Evolutionary conservation across 805 yeast genomes (phyloP).

Genomic region (Candida cerambycidarum): DNA sequence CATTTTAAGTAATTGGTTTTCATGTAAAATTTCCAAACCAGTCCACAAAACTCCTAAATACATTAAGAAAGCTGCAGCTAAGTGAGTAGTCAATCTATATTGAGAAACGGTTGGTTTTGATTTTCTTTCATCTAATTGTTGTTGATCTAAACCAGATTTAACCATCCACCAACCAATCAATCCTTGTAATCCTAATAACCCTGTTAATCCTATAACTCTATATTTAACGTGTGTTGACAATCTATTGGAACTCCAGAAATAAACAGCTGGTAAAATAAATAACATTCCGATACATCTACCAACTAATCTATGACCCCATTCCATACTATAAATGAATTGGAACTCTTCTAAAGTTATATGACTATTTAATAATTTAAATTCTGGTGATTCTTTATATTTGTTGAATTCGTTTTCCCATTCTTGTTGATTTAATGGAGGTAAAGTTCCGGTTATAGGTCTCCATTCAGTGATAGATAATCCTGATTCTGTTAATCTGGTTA

Average conservation of each 20-base stretch:
- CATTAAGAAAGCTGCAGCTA: constrained; percentile 87
- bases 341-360: constrained; percentile 89
- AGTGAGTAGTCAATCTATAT: constrained; percentile 88
- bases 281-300: constrained; percentile 89
- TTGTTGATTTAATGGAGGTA: constrained; percentile 78
- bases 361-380: constrained; percentile 83
- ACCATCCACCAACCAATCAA: constrained; percentile 99
- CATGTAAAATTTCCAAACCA: constrained; percentile 80
- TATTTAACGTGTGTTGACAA: constrained; percentile 67
- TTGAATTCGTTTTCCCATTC: constrained; percentile 87
- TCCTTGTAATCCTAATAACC: constrained; percentile 87
- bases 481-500: constrained; percentile 92
- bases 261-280: constrained; percentile 81
- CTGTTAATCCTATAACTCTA: constrained; percentile 70
- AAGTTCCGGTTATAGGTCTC: constrained; percentile 94
- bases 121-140: constrained; percentile 71
- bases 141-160: constrained; percentile 84
- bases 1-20: constrained; percentile 59
- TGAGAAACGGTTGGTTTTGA: constrained; percentile 98
- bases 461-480: constrained; percentile 97
- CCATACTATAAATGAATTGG: constrained; percentile 94
- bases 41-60: constrained; percentile 90
- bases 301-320: constrained; percentile 93
- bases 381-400: constrained; percentile 85
- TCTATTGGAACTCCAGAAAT: constrained; percentile 66